Base-by-base conservation (phyloP, 225 moss, liverwort and hornwort genomes). In the Lunularia cruciata region DNA sequence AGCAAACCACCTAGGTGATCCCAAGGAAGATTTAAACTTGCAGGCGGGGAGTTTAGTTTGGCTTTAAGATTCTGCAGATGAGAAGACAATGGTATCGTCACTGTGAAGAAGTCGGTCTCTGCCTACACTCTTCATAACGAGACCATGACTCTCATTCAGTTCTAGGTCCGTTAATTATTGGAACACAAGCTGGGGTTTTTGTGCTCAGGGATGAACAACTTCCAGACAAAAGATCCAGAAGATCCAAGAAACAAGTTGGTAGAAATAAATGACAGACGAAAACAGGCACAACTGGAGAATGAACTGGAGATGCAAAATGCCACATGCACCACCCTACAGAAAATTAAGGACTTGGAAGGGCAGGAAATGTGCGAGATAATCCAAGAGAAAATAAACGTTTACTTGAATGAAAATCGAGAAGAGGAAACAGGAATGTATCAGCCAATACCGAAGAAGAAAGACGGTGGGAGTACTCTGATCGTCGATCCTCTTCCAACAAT, bases 361-460 rank as follows among this genome's bases (percentile, higher is more conserved):
- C 98, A 98, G 65, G 91, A 98, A 78, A 98, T 98, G 91, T 80
- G 84, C 0, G 98, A 98, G 82, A 86, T 98, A 31, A 80, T 91
- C 59, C 98, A 98, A 72, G 91, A 91, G 54, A 86, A 65, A 55
- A 87, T 98, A 25, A 98, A 89, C 62, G 57, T 74, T 5, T 98
- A 90, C 85, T 67, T 98, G 48, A 88, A 91, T 63, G 79, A 79
- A 1, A 85, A 88, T 12, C 81, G 85, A 0, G 87, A 89, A 18
- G 78, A 76, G 0, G 71, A 81, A 45, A 81, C 90, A 2, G 88
- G 89, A 8, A 34, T 76, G 19, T 98, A 91, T 32, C 86, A 82
- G 20, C 18, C 76, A 2, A 72, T 93, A 56, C 98, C 98, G 5
- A 98, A 87, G 60, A 77, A 82, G 53, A 85, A 89, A 51, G 72